A percentile compares a stretch with the other conserved stretches of the same genome.
Evolutionary conservation across 176 grass and related monocot genomes (phyloP).

Genomic region (Oryza punctata): DNA sequence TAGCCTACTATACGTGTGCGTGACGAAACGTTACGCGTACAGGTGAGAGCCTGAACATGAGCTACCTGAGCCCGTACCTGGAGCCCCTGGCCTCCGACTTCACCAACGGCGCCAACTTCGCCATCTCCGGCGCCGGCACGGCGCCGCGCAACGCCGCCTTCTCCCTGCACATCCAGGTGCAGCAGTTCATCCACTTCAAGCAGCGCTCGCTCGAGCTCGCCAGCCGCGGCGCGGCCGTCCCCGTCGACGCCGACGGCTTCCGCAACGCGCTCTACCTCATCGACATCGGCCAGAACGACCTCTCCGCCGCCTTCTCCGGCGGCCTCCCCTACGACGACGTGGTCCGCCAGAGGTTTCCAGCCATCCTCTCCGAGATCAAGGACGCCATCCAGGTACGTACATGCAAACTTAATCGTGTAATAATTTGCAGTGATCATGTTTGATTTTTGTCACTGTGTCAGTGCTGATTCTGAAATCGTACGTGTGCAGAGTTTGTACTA

Average conservation of each 20-base stretch:
- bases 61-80: constrained; percentile 79
- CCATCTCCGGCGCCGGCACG: constrained; percentile 53
- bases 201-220: constrained; percentile 58
- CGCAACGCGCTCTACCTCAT: constrained; percentile 58
- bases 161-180: constrained; percentile 61
- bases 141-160: constrained; percentile 49
- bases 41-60: constrained; percentile 71
- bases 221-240: constrained; percentile 1
- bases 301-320: constrained; percentile 32
- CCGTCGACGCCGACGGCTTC: constrained; percentile 48
- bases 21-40: not conserved
- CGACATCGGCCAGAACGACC: constrained; percentile 83
- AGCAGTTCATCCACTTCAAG: constrained; percentile 71
- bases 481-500: constrained; percentile 43
- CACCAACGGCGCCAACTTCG: constrained; percentile 68
- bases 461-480: not conserved
- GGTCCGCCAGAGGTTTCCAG: constrained; percentile 38
- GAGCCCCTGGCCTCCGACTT: constrained; percentile 69
- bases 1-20: too few relatives aligned
- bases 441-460: too few relatives aligned
- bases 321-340: constrained; percentile 42
- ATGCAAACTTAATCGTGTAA: too few relatives aligned
- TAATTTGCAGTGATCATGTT: not conserved
- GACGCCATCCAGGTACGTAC: constrained; percentile 50
- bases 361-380: constrained; percentile 54